Percentiles rank a stretch among this genome's conserved stretches.
These are phyloP conservation scores for Blumeriella jaapii DNA, from an alignment of 2,329 filamentous ascomycete genomes.

Conservation along the genomic window DNA sequence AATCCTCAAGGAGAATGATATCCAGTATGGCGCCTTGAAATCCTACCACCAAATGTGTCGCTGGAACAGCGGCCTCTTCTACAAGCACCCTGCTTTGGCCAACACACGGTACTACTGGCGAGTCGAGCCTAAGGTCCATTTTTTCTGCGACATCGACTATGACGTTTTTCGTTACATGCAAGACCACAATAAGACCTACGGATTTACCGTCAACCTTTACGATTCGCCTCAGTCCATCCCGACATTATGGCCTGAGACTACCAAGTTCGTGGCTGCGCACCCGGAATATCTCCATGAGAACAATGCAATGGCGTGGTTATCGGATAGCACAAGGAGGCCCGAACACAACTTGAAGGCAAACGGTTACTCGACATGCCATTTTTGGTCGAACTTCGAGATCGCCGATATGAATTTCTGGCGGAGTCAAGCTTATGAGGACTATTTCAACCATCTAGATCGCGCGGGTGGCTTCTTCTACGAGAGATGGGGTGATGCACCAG, in stretches of 20 bases:
- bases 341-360: slow-evolving; percentile 71
- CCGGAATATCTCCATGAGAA: slow-evolving; percentile 71
- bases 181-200: slow-evolving; percentile 97
- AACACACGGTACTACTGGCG: slow-evolving; percentile 92
- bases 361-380: slow-evolving; percentile 96
- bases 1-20: slow-evolving; percentile 69
- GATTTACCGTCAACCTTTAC: slow-evolving; percentile 96
- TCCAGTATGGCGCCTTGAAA: slow-evolving; percentile 80
- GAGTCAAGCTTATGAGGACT: slow-evolving; percentile 81
- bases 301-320: slow-evolving; percentile 81
- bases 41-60: slow-evolving; percentile 99
- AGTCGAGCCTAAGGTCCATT: slow-evolving; percentile 95
- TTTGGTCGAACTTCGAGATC: slow-evolving; percentile 99
- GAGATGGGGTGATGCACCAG: slow-evolving; percentile 93
- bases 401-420: slow-evolving; percentile 89
- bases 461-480: slow-evolving; percentile 98
- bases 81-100: slow-evolving; percentile 81
- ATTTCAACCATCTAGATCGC: slow-evolving; percentile 89
- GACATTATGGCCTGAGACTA: slow-evolving; percentile 88
- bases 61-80: slow-evolving; percentile 98
- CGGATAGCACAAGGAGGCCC: slow-evolving; percentile 64
- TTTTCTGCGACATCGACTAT: slow-evolving; percentile 98
- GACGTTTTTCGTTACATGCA: slow-evolving; percentile 98
- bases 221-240: slow-evolving; percentile 80
- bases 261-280: slow-evolving; percentile 78